Percentiles rank a stretch among this genome's conserved stretches.
These are phyloP conservation scores for Ocimum tenuiflorum DNA, from an alignment of 257 asterid species.

Conservation along the genomic window DNA sequence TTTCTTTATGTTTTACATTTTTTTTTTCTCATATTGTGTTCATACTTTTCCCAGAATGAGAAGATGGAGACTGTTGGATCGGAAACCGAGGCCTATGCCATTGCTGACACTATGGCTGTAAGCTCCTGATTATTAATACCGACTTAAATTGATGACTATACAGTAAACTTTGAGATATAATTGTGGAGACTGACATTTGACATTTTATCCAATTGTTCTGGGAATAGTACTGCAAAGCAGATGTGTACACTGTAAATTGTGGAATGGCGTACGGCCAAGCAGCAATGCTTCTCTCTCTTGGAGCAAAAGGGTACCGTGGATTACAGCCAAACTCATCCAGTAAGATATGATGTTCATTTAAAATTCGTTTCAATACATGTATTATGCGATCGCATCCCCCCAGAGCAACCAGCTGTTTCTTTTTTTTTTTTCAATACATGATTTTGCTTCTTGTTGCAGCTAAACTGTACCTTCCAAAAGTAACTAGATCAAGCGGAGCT, in stretches of 20 bases:
- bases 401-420: no score
- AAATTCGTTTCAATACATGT: no score
- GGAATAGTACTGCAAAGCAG: slow-evolving; percentile 59
- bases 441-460: slow-evolving; percentile 46
- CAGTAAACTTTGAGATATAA: not conserved
- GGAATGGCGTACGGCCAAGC: slow-evolving; percentile 96
- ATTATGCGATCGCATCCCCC: no score
- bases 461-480: slow-evolving; percentile 76
- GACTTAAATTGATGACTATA: not conserved
- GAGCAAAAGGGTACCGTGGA: slow-evolving; percentile 76
- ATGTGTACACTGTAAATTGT: slow-evolving; percentile 72
- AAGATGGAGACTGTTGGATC: slow-evolving; percentile 78
- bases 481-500: slow-evolving; percentile 65
- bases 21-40: not conserved
- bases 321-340: slow-evolving; percentile 69
- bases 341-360: no score
- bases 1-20: not conserved
- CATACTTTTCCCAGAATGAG: slow-evolving; percentile 47
- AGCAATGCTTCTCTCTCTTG: slow-evolving; percentile 83
- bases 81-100: slow-evolving; percentile 84
- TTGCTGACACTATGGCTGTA: slow-evolving; percentile 83
- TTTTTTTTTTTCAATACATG: not conserved
- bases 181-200: not conserved
- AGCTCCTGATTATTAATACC: slow-evolving; percentile 26
- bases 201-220: slow-evolving; percentile 11